Base-by-base conservation (phyloP, 2,329 filamentous ascomycete genomes). In the Colletotrichum phormii region DNA sequence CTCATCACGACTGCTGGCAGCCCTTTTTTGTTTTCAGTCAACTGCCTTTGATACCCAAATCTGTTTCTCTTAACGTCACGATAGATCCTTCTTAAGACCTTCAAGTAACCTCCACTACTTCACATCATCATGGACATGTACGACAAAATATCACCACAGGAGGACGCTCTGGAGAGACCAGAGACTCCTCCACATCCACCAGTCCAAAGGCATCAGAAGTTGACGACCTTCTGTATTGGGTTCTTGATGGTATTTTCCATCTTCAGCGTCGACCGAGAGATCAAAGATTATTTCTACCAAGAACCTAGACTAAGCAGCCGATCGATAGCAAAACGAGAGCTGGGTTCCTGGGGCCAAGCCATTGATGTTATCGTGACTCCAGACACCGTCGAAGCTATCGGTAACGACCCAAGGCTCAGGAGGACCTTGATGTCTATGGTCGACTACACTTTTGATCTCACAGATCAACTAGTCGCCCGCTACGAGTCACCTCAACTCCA, bases 401-500 rank as follows among this genome's bases (percentile, higher is more conserved):
- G 74, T 2, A 71, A 35, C 46, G 74, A 75, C 18, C 35, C 59
- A 26, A 66, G 63, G 37, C 64, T 75, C 11, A 62, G 70, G 1
- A 66, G 70, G 29, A 74, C 70, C 1, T 53, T 75, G 4, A 35
- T 75, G 53, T 59, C 64, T n/a, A 65, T 75, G 63, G 73, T 75
- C 2, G 74, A 75, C 35, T 67, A 71, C 37, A 75, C 64, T 4
- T 64, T 63, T 13, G 74, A 75, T 5, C 35, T 75, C 13, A 73
- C 74, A 1, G 64, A 71, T 2, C 42, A 64, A 9, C 58, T 75
- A 1, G 73, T 61, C 3, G 51, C 63, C 1, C 70, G 60, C 3
- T 68, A 74, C 37, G 73, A 75, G 5, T 55, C 66, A 3, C 53
- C 70, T 3, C 60, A 73, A 13, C 31, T 75, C 2, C 66, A 60